Evolutionary conservation across 2,329 filamentous ascomycete genomes (phyloP).

Genomic region (Botrytis tulipae): DNA sequence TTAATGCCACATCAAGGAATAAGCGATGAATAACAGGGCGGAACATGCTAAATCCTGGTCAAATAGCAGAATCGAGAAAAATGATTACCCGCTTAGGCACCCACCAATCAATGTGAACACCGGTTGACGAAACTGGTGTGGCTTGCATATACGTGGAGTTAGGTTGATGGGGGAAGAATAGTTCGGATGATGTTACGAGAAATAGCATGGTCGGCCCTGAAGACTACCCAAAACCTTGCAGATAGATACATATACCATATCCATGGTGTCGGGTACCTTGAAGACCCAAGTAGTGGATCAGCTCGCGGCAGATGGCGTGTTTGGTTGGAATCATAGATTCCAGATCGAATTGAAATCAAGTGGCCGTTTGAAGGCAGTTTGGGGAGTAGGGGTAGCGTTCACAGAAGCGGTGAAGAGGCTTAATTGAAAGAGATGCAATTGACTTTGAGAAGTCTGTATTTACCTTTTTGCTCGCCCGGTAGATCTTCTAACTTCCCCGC

Average conservation of each 20-base stretch:
- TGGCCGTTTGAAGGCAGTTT: background rate
- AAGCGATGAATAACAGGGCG: constrained; percentile 10
- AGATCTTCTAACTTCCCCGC: constrained; percentile 10
- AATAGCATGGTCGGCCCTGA: constrained; percentile 10
- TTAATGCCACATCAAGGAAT: constrained; percentile 10
- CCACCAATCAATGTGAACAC: constrained; percentile 17
- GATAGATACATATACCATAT: constrained; percentile 17
- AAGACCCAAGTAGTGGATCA: constrained; percentile 17
- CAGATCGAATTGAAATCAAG: background rate
- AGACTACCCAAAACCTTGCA: constrained; percentile 19
- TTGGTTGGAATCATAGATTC: constrained; percentile 14
- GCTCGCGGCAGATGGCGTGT: constrained; percentile 19
- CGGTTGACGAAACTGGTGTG: constrained; percentile 18
- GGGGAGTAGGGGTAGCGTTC: background rate
- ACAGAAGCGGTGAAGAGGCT: constrained; percentile 16
- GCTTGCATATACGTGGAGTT: constrained; percentile 21
- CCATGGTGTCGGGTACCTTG: constrained; percentile 21
- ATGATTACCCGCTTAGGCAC: constrained; percentile 13
- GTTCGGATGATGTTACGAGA: constrained; percentile 17
- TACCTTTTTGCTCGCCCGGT: constrained; percentile 12
- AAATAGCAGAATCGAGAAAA: constrained; percentile 15
- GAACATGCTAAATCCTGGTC: constrained; percentile 11
- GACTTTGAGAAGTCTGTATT: constrained; percentile 7
- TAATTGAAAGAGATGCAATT: background rate
- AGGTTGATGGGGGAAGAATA: constrained; percentile 3